These are phyloP conservation scores for Beta vulgaris DNA, from an alignment of 148 eudicot genomes.

Conservation along the genomic window DNA sequence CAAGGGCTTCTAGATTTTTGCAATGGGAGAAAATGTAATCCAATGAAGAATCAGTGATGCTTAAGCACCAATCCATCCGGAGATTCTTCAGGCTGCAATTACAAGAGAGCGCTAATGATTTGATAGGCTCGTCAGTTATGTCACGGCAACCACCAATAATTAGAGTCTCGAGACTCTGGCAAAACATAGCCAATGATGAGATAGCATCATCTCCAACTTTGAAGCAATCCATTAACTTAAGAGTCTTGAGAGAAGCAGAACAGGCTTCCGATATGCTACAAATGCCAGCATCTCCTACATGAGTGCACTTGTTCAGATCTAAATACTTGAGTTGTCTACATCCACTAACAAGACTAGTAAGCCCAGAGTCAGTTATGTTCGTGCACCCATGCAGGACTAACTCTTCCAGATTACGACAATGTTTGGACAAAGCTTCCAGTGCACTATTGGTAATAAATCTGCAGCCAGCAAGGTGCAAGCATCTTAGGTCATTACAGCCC, in stretches of 20 bases:
- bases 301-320: constrained; percentile 76
- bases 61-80: constrained; percentile 93
- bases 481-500: constrained; percentile 75
- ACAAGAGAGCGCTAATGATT: constrained; percentile 52
- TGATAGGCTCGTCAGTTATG: constrained; percentile 60
- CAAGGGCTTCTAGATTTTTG: constrained; percentile 69
- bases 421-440: constrained; percentile 51
- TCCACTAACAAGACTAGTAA: constrained; percentile 55
- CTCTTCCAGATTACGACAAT: constrained; percentile 65
- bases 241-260: constrained; percentile 55
- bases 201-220: constrained; percentile 70
- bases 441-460: constrained; percentile 60
- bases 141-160: constrained; percentile 81
- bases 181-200: constrained; percentile 52
- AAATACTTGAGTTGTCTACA: constrained; percentile 60
- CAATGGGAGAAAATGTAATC: constrained; percentile 52
- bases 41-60: constrained; percentile 67
- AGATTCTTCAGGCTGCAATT: constrained; percentile 51
- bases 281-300: constrained; percentile 72
- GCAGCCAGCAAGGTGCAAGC: constrained; percentile 75
- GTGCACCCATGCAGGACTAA: constrained; percentile 73
- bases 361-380: constrained; percentile 69
- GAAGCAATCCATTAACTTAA: constrained; percentile 76
- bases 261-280: constrained; percentile 57
- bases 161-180: constrained; percentile 73